These are phyloP conservation scores for Moringa oleifera DNA, from an alignment of 345 rosid genomes.

Conservation along the genomic window DNA sequence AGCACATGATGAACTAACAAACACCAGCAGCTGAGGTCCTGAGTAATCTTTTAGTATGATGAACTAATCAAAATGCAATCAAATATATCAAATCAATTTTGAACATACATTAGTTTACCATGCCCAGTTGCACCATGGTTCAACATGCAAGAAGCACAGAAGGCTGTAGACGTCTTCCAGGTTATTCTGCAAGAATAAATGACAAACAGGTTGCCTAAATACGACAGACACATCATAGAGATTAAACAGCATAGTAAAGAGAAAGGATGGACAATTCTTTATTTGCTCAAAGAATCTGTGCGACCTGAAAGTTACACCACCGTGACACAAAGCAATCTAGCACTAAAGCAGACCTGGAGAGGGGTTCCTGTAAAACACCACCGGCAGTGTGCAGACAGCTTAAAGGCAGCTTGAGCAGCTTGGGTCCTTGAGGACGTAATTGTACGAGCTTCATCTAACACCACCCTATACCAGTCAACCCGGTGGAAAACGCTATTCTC, in stretches of 20 bases:
- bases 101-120: conserved; percentile 29
- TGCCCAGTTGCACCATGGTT: conserved; percentile 77
- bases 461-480: conserved; percentile 63
- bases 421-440: conserved; percentile 50
- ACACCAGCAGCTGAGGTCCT: no score
- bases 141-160: conserved; percentile 63
- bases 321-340: neutral
- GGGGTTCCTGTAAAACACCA: conserved; percentile 85
- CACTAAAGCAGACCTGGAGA: conserved; percentile 34
- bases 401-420: conserved; percentile 50
- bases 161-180: conserved; percentile 67
- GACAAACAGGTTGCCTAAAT: neutral
- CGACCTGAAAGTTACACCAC: no score
- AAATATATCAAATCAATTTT: neutral
- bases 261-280: neutral
- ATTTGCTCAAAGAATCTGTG: neutral
- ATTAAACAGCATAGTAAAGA: neutral
- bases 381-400: conserved; percentile 48
- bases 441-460: conserved; percentile 69
- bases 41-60: no score
- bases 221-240: neutral
- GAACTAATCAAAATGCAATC: no score
- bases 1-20: neutral
- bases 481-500: conserved; percentile 44
- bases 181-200: conserved; percentile 41